Conservation (phyloP, 2,329 filamentous ascomycete genomes). For the Calcarisporium arbuscula region DNA sequence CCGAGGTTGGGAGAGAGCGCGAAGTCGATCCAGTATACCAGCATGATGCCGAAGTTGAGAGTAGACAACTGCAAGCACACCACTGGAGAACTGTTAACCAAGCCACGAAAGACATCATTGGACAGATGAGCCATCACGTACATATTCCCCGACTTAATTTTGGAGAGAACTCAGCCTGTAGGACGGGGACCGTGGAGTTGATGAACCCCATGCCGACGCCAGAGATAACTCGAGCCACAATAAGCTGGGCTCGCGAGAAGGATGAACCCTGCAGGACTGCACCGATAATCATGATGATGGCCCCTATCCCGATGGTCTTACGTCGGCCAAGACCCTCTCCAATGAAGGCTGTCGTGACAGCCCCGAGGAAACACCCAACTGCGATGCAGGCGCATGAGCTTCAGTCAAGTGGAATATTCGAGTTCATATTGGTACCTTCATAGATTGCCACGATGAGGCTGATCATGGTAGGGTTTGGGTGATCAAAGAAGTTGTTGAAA, state of each 20-base stretch:
- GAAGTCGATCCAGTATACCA: conserved; percentile 41
- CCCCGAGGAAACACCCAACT: conserved; percentile 6
- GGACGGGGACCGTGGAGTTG: conserved; percentile 19
- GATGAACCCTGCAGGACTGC: conserved; percentile 38
- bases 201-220: conserved; percentile 18
- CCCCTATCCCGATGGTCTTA: conserved; percentile 34
- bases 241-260: conserved; percentile 35
- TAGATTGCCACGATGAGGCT: no score
- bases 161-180: conserved; percentile 23
- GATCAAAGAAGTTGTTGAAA: no score
- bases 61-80: conserved; percentile 42
- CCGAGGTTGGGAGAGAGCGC: conserved; percentile 24
- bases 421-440: no score
- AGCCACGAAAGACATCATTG: no score
- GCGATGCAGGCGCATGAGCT: no score
- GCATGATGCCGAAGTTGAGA: conserved; percentile 38
- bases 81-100: conserved; percentile 15
- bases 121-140: conserved; percentile 12
- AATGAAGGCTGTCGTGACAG: conserved; percentile 23
- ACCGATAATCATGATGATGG: conserved; percentile 37
- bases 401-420: no score
- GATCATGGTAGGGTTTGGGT: no score
- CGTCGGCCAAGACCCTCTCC: conserved; percentile 39
- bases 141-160: conserved; percentile 9
- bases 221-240: conserved; percentile 39